Base-by-base conservation (phyloP, 2,329 filamentous ascomycete genomes). In the Colletotrichum higginsianum region DNA sequence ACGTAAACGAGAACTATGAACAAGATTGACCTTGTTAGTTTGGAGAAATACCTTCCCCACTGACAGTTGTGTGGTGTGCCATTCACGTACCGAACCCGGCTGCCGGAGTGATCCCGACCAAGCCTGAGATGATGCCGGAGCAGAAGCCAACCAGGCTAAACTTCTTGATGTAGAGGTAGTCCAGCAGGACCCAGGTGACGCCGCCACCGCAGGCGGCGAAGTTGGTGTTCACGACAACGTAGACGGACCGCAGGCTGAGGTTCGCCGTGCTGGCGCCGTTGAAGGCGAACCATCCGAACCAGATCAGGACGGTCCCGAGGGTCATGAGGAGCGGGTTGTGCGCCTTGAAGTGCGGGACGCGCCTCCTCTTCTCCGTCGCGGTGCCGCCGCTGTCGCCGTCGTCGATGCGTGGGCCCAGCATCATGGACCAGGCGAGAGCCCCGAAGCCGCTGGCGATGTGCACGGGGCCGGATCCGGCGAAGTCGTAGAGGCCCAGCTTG, bases 41-140 rank as follows among this genome's bases (percentile, higher is more conserved):
- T 26, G 26, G 26, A 26, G 26, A 26, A 26, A 26, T 26, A n/a
- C n/a, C 26, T 26, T 4, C 4, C 26, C 26, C 26, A 5, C 30
- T 9, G 30, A 30, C 30, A 30, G 30, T 30, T 30, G 3, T 4
- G 7, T 15, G 8, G 42, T 12, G 16, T 9, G 11, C 16, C 9
- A 12, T 21, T 3, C 30, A 42, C 62, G 21, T 67, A 74, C 76
- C 84, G 66, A 84, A 90, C 78, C 94, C 94, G 16, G 95, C 93
- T 3, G 92, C 93, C 7, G 94, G 93, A 11, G 94, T 96, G 66
- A 96, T 96, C 75, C 94, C 94, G 46, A 98, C 95, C 26, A 98
- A 90, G 63, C 94, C 94, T 38, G 93, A 92, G 79, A 98, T 95
- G 75, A 91, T 92, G 73, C 95, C 95, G 49, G 94, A 96, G 86